Evolutionary conservation across 2,329 filamentous ascomycete genomes (phyloP).

Genomic region (Pyrenochaeta sp.): DNA sequence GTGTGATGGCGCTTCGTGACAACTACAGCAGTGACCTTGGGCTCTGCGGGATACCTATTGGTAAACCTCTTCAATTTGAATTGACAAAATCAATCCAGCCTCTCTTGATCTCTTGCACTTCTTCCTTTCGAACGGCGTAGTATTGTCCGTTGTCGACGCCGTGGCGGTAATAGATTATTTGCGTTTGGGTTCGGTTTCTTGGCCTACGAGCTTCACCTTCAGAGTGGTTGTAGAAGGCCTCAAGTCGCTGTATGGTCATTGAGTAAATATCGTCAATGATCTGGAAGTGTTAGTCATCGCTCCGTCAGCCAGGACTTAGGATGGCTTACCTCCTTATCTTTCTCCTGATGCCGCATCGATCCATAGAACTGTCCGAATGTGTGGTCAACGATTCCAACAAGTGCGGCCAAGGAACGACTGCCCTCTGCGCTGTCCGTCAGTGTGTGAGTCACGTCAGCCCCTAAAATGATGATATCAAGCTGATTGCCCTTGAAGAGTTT

Average conservation of each 20-base stretch:
- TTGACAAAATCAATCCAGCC: not conserved
- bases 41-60: not conserved
- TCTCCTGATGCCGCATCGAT: constrained; percentile 43
- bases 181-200: constrained; percentile 10
- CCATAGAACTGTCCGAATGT: constrained; percentile 41
- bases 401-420: constrained; percentile 49
- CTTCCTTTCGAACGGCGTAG: not conserved
- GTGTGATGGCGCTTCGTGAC: constrained; percentile 53
- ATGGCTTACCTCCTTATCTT: not conserved
- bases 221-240: not conserved
- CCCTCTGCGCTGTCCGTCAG: constrained; percentile 15
- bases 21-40: constrained; percentile 45
- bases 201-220: not conserved
- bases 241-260: constrained; percentile 23
- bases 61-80: not conserved
- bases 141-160: constrained; percentile 22
- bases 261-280: constrained; percentile 4
- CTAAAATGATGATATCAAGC: constrained; percentile 3
- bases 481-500: not conserved
- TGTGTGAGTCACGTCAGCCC: constrained; percentile 54
- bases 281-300: not conserved
- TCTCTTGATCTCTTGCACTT: not conserved
- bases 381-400: constrained; percentile 51
- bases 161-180: constrained; percentile 38
- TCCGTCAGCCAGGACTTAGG: not conserved